phyloP scores from a whole-genome alignment of 1,284 basidiomycete species.

The Lentinula novae-zelandiae region DNA sequence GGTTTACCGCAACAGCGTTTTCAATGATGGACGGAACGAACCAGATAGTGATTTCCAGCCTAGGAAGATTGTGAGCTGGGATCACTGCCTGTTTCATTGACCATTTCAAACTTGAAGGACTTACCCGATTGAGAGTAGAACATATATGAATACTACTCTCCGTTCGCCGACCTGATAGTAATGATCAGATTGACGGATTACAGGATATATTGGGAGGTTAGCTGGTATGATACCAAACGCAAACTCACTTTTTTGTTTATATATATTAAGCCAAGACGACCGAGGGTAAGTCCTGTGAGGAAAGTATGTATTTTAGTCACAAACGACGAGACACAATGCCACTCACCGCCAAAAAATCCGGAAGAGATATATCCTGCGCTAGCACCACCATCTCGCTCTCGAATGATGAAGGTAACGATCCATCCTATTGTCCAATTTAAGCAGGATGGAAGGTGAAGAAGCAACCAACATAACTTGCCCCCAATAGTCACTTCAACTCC shows the following conservation, averaged over 20 bases:
- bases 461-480: background rate
- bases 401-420: slow-evolving; percentile 57
- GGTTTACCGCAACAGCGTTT: slow-evolving; percentile 50
- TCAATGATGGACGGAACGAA: slow-evolving; percentile 57
- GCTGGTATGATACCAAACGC: no score
- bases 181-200: no score
- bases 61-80: slow-evolving; percentile 17
- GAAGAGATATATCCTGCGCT: slow-evolving; percentile 50
- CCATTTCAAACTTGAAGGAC: slow-evolving; percentile 15
- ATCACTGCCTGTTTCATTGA: no score
- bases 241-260: slow-evolving; percentile 40
- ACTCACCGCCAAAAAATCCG: slow-evolving; percentile 43
- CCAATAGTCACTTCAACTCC: slow-evolving; percentile 67
- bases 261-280: slow-evolving; percentile 55
- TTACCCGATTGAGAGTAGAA: slow-evolving; percentile 48
- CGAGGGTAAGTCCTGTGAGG: slow-evolving; percentile 46
- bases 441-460: no score
- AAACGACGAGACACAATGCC: background rate
- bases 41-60: slow-evolving; percentile 63
- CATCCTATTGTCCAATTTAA: slow-evolving; percentile 31
- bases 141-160: slow-evolving; percentile 43
- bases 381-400: slow-evolving; percentile 32
- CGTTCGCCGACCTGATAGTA: slow-evolving; percentile 25
- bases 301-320: background rate
- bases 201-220: no score